Evolutionary conservation across 176 grass and related monocot genomes (phyloP).

Genomic region (Poa pratensis): DNA sequence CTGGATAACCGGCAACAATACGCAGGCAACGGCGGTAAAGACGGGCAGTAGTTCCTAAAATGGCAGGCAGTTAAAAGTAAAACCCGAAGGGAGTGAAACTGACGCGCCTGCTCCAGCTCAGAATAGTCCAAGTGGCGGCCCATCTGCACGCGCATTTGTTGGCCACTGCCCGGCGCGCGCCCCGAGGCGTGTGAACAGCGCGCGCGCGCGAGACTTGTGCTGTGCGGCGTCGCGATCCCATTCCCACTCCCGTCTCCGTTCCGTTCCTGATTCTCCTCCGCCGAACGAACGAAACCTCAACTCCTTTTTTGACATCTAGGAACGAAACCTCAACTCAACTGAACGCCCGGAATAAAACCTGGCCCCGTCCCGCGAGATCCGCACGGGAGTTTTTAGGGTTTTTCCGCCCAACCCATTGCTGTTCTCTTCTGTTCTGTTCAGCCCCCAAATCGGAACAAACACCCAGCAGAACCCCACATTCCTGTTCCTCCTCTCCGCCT

Average conservation of each 20-base stretch:
- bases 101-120: conserved; percentile 31
- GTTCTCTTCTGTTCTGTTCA: neutral
- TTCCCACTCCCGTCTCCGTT: neutral
- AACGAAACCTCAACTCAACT: too few relatives aligned
- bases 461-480: neutral
- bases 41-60: neutral
- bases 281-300: too few relatives aligned
- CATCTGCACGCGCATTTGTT: neutral
- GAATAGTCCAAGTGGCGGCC: neutral
- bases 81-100: neutral
- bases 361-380: conserved; percentile 16
- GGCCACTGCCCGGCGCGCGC: neutral
- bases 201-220: neutral
- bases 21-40: neutral
- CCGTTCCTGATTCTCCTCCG: neutral
- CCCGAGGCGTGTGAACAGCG: neutral
- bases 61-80: neutral
- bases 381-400: conserved; percentile 58
- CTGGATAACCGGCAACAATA: neutral
- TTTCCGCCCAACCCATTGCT: conserved; percentile 21
- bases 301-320: too few relatives aligned
- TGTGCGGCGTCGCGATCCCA: neutral
- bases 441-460: conserved; percentile 11
- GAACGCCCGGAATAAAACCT: conserved; percentile 38
- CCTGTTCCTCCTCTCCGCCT: too few relatives aligned